phyloP scores from a whole-genome alignment of 352 stramenopile species.

The Phytophthora constricta region DNA sequence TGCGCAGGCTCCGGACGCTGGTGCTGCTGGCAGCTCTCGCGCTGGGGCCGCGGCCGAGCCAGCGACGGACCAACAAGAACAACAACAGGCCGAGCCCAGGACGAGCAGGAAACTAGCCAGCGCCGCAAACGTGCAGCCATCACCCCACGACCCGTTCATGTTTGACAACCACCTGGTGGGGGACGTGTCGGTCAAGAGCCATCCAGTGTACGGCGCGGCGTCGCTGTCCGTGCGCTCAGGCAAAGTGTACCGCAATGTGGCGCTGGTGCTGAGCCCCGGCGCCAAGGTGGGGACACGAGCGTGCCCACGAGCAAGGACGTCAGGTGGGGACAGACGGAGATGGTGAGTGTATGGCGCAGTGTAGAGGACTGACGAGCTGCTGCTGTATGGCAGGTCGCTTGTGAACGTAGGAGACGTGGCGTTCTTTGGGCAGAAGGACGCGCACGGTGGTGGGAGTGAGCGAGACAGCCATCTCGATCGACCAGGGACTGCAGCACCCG shows the following conservation, averaged over 20 bases:
- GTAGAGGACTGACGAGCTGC: background rate
- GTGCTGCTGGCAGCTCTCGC: background rate
- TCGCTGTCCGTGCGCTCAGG: constrained; percentile 62
- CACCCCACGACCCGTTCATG: constrained; percentile 58
- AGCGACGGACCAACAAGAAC: background rate
- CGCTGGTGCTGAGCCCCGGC: constrained; percentile 41
- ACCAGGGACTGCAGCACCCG: constrained; percentile 56
- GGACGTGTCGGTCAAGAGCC: constrained; percentile 56
- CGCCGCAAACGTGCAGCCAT: constrained; percentile 26
- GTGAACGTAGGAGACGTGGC: constrained; percentile 60
- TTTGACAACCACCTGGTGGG: constrained; percentile 74
- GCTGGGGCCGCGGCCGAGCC: background rate
- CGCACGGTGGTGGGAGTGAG: constrained; percentile 58
- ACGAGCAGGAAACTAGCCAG: background rate
- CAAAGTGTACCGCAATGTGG: constrained; percentile 50
- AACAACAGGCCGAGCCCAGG: background rate
- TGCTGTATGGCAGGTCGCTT: constrained; percentile 34
- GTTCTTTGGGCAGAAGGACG: constrained; percentile 57
- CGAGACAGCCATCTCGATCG: constrained; percentile 45
- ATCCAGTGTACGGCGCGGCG: constrained; percentile 62
- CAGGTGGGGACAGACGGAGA: constrained; percentile 28
- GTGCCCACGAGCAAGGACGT: constrained; percentile 53
- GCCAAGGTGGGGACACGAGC: constrained; percentile 35
- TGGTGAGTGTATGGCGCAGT: background rate
- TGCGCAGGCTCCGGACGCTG: background rate